Base-by-base conservation (phyloP, 805 yeast genomes). In the Phaffomyces thermotolerans region DNA sequence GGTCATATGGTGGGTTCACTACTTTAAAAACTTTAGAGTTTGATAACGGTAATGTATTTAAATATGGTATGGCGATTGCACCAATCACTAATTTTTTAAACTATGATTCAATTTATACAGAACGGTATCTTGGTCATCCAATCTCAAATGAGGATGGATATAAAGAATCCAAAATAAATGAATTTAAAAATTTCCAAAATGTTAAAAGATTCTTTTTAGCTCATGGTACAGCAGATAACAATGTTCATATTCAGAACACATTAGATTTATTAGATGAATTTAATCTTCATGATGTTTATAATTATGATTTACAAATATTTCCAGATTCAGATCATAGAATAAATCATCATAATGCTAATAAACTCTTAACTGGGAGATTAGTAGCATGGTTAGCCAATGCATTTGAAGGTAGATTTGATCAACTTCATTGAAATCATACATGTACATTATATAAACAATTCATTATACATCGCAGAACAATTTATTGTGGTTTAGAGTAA, bases 291-390 rank as follows among this genome's bases (percentile, higher is more conserved):
- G 59, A 59, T 24, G 74, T 84, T n/a, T 80, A 76, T 45, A 85
- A 85, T 57, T 93, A 80, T 57, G 99, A 93, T 56, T 71, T 89
- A 67, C 89, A 81, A 52, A 74, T 89, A 13, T 93, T 82, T 65
- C 98, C 99, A 0, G 99, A 93, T 61, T 84, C 95, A 22, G 91
- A 90, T 58, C 99, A 93, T 61, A 72, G 81, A 38, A 91, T 93
- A 37, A 64, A 63, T 40, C 79, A 72, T 59, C 95, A 93, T 64
- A 87, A 88, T 59, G 96, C 95, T 4, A 77, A 79, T 59, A 63
- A 66, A 12, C 71, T 89, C 32, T 82, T 93, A 9, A 86, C 76
- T 59, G 85, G 80, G 52, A 80, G 83, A 59, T 62, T 93, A 37
- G 23, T 39, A 13, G 39, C 41, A 4, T 53, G 98, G 98, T 53